Conservation (phyloP, 805 yeast species). For the Cyberlindnera nakhonratchasimensis region DNA sequence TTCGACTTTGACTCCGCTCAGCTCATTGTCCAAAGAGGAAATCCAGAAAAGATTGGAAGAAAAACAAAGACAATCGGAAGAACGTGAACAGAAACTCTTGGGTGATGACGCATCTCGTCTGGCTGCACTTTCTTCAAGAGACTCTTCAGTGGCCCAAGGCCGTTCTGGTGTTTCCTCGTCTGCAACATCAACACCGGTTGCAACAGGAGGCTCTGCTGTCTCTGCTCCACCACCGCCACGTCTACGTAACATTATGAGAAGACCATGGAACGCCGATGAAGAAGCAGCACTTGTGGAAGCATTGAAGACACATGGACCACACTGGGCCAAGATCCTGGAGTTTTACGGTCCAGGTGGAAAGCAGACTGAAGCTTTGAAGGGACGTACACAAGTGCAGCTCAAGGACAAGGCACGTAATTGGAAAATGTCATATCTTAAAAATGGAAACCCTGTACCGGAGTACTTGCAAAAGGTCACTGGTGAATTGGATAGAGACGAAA, state of each 20-base stretch:
- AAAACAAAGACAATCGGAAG: slow-evolving; percentile 17
- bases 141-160: no score
- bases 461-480: slow-evolving; percentile 87
- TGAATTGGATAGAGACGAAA: slow-evolving; percentile 58
- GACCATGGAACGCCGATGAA: slow-evolving; percentile 87
- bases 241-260: slow-evolving; percentile 38
- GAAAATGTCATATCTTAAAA: slow-evolving; percentile 81
- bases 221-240: slow-evolving; percentile 20
- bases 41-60: slow-evolving; percentile 16
- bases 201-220: slow-evolving; percentile 14
- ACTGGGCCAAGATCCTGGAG: slow-evolving; percentile 89
- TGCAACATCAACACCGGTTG: neutral
- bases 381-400: slow-evolving; percentile 85
- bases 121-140: no score
- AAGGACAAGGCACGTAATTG: slow-evolving; percentile 97
- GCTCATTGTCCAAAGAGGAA: slow-evolving; percentile 24
- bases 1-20: slow-evolving; percentile 1
- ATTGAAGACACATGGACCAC: slow-evolving; percentile 77
- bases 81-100: slow-evolving; percentile 10
- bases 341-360: slow-evolving; percentile 94
- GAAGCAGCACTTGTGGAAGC: slow-evolving; percentile 83
- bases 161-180: neutral
- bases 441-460: slow-evolving; percentile 72
- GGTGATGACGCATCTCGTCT: neutral
- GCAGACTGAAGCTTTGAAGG: slow-evolving; percentile 75